Evolutionary conservation across 495 filamentous ascomycete species (phyloP).

Genomic region (Penicillium roqueforti): DNA sequence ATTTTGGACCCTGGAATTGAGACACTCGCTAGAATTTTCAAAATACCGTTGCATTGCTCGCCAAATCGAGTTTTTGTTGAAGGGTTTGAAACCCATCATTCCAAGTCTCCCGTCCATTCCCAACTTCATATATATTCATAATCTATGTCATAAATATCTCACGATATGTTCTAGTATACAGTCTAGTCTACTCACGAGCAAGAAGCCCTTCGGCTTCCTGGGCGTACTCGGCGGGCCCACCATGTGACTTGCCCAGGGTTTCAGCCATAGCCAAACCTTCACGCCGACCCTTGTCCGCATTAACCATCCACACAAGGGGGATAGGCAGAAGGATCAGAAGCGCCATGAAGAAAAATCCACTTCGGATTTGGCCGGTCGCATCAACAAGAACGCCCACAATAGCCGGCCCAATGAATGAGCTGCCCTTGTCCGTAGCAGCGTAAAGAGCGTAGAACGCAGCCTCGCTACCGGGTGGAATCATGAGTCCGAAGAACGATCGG

Average conservation of each 20-base stretch:
- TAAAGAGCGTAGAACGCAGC: slow-evolving; percentile 92
- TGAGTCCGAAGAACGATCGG: slow-evolving; percentile 75
- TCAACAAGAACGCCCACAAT: slow-evolving; percentile 85
- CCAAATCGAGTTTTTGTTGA: neutral
- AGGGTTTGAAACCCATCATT: neutral
- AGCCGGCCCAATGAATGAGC: slow-evolving; percentile 80
- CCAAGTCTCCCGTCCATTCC: neutral
- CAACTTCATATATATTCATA: neutral
- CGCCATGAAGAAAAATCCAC: slow-evolving; percentile 85
- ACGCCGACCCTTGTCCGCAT: slow-evolving; percentile 71
- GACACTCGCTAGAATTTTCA: no score
- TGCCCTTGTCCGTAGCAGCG: slow-evolving; percentile 90
- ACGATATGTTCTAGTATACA: neutral
- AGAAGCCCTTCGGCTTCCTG: slow-evolving; percentile 37
- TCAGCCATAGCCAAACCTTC: slow-evolving; percentile 66
- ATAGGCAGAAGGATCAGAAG: slow-evolving; percentile 71
- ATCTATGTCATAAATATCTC: neutral
- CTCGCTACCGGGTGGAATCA: slow-evolving; percentile 86
- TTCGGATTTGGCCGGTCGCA: slow-evolving; percentile 72
- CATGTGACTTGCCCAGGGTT: slow-evolving; percentile 42
- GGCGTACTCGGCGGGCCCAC: slow-evolving; percentile 3
- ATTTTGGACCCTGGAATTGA: neutral
- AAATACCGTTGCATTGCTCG: neutral
- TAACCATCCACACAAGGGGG: slow-evolving; percentile 70
- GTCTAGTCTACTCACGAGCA: slow-evolving; percentile 11